Evolutionary conservation across 352 stramenopile species (phyloP).

Genomic region (Phytopythium cucurbitacearum): DNA sequence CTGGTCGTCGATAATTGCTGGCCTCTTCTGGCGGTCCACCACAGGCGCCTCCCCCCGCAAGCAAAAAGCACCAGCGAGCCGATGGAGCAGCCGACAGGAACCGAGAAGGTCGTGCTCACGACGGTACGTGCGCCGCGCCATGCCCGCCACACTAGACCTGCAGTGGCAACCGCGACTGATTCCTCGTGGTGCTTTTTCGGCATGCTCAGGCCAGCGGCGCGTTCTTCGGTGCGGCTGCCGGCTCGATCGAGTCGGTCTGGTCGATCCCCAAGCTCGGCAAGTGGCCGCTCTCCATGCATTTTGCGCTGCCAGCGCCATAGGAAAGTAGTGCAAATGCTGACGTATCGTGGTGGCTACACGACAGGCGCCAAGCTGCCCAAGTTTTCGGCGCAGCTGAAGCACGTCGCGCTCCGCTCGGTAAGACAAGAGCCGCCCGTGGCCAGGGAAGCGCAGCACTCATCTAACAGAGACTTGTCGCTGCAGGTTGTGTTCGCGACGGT

Average conservation of each 20-base stretch:
- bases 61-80: constrained; percentile 17
- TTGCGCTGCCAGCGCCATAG: not conserved
- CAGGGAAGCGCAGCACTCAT: not conserved
- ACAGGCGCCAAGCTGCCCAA: constrained; percentile 76
- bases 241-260: constrained; percentile 84
- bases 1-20: too few species aligned
- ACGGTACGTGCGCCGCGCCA: constrained; percentile 31
- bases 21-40: constrained; percentile 3
- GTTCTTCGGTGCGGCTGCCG: constrained; percentile 70
- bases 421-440: not conserved
- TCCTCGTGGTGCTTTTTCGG: not conserved
- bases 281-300: constrained; percentile 2
- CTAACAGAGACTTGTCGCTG: not conserved
- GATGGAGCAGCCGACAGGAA: constrained; percentile 62
- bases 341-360: not conserved
- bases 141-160: not conserved
- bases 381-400: constrained; percentile 75
- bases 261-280: constrained; percentile 83
- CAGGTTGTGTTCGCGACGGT: constrained; percentile 74
- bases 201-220: constrained; percentile 51
- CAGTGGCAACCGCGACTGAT: not conserved
- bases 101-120: constrained; percentile 76
- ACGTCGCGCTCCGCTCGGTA: constrained; percentile 74
- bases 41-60: constrained; percentile 5
- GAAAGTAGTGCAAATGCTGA: not conserved